Percentiles rank a stretch among this genome's conserved stretches.
Conservation (phyloP, 306 rosid species). For the Vigna mungo region DNA sequence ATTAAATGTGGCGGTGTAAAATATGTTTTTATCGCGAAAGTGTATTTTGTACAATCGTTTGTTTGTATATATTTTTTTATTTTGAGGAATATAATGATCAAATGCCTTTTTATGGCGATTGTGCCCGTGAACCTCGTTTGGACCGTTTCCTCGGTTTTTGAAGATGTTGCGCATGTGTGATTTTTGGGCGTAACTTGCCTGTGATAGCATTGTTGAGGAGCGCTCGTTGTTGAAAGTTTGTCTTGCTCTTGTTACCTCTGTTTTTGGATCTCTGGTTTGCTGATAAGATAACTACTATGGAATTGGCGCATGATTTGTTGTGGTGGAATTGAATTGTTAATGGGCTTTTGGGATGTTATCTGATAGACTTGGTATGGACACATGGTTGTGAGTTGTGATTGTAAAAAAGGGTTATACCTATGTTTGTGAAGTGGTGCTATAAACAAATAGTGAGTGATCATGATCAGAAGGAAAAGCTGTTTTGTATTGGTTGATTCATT, state of each 20-base stretch:
- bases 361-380: constrained; percentile 25
- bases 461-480: background rate
- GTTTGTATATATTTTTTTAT: background rate
- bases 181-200: background rate
- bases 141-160: background rate
- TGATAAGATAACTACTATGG: constrained; percentile 11
- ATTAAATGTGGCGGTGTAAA: background rate
- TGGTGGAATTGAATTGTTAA: constrained; percentile 30
- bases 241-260: constrained; percentile 8
- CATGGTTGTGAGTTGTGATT: background rate
- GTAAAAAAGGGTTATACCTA: background rate
- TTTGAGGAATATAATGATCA: constrained; percentile 25
- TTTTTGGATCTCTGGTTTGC: constrained; percentile 32
- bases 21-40: constrained; percentile 24
- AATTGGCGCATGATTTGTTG: background rate
- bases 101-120: background rate
- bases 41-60: background rate
- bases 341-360: background rate
- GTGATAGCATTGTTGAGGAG: constrained; percentile 7
- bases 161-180: constrained; percentile 7
- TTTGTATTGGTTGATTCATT: constrained; percentile 11
- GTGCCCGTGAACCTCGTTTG: constrained; percentile 4
- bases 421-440: constrained; percentile 18
- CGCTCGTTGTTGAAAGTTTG: background rate
- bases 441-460: background rate